These are phyloP conservation scores for Aspergillus funiculosus DNA, from an alignment of 495 filamentous ascomycete species.

Conservation along the genomic window DNA sequence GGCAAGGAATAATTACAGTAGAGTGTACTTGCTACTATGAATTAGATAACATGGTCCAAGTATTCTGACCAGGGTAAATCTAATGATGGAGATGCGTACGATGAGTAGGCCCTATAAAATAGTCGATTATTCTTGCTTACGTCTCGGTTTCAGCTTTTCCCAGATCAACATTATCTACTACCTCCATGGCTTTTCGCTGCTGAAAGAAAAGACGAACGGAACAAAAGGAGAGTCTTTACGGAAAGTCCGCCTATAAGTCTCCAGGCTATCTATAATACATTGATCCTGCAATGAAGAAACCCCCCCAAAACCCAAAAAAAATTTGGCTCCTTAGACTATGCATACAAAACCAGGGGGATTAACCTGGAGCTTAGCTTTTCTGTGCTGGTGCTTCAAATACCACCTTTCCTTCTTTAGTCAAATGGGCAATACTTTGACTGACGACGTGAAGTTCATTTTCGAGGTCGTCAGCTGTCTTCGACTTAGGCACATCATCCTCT, in stretches of 20 bases:
- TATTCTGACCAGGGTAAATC: too few relatives aligned
- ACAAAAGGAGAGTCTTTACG: too few relatives aligned
- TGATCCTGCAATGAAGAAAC: slow-evolving; percentile 19
- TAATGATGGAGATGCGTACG: too few relatives aligned
- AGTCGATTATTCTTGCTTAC: too few relatives aligned
- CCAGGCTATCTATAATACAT: slow-evolving; percentile 24
- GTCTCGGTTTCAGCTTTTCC: too few relatives aligned
- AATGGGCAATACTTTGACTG: slow-evolving; percentile 48
- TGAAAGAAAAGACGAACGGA: neutral
- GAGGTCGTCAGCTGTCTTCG: slow-evolving; percentile 31
- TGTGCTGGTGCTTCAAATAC: slow-evolving; percentile 53
- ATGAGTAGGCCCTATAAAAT: too few relatives aligned
- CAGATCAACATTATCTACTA: too few relatives aligned
- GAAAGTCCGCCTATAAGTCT: slow-evolving; percentile 7
- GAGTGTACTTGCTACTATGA: too few relatives aligned
- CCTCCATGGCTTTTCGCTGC: too few relatives aligned
- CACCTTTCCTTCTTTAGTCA: slow-evolving; percentile 63
- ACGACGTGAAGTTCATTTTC: slow-evolving; percentile 33
- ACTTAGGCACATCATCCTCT: slow-evolving; percentile 17
- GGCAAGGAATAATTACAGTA: too few relatives aligned
- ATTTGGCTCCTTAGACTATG: slow-evolving; percentile 4
- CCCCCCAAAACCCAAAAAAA: slow-evolving; percentile 9
- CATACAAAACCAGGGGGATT: neutral
- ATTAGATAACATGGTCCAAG: too few relatives aligned
- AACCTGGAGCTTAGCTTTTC: slow-evolving; percentile 18